Percentiles rank a stretch among this genome's conserved stretches.
Evolutionary conservation across 129 eudicot species (phyloP).

Genomic region (carrot (Daucus carota)): DNA sequence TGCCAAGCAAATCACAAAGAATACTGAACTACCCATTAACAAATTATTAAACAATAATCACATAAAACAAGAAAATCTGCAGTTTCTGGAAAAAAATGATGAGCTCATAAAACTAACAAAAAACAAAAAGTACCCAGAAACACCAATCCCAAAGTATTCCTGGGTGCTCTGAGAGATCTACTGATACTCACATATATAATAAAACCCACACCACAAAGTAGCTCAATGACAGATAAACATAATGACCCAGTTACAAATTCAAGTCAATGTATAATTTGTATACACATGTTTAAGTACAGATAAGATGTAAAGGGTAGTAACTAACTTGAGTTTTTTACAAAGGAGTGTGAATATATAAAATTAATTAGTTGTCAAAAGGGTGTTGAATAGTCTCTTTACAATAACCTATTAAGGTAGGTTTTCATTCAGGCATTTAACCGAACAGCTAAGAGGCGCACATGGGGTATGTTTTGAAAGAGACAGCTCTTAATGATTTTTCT

Average conservation of each 20-base stretch:
- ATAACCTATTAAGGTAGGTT: not conserved
- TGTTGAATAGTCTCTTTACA: not conserved
- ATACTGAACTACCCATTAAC: constrained; percentile 38
- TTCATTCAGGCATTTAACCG: constrained; percentile 35
- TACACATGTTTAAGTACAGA: not conserved
- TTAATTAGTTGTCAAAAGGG: constrained; percentile 18
- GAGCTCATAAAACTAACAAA: constrained; percentile 16
- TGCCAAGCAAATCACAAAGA: constrained; percentile 25
- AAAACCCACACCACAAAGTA: constrained; percentile 24
- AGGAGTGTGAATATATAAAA: not conserved
- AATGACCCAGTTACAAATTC: constrained; percentile 14
- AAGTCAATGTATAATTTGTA: not conserved
- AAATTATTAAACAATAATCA: constrained; percentile 20
- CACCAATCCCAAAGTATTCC: constrained; percentile 36
- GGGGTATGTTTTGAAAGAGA: constrained; percentile 20
- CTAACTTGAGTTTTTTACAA: constrained; percentile 5
- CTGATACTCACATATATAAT: not conserved
- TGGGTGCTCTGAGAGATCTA: constrained; percentile 19
- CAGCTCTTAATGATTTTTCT: not conserved
- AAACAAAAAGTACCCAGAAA: constrained; percentile 24
- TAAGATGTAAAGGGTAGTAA: constrained; percentile 16
- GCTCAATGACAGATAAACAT: constrained; percentile 19
- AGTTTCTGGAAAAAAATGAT: not conserved
- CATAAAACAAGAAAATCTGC: constrained; percentile 20
- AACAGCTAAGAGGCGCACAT: constrained; percentile 53